Percentiles rank a stretch among this genome's conserved stretches.
These are phyloP conservation scores for Beauveria medogensis DNA, from an alignment of 2,329 filamentous ascomycete genomes.

Conservation along the genomic window DNA sequence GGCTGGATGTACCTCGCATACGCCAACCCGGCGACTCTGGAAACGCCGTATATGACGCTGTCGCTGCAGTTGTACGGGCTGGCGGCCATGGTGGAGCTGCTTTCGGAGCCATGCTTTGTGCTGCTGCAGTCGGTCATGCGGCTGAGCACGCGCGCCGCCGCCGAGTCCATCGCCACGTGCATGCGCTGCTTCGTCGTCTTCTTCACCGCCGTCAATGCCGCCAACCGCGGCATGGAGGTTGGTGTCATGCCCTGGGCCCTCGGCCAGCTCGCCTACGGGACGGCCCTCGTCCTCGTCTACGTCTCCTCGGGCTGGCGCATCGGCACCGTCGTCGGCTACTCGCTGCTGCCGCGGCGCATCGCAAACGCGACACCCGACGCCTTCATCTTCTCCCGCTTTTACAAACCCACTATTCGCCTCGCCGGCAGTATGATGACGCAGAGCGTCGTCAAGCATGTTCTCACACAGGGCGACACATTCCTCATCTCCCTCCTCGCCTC, in stretches of 20 bases:
- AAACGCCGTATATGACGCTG: conserved; percentile 55
- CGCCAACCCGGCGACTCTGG: conserved; percentile 35
- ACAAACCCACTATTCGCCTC: conserved; percentile 60
- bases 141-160: conserved; percentile 71
- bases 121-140: conserved; percentile 74
- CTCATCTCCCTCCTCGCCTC: conserved; percentile 73
- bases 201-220: conserved; percentile 57
- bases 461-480: conserved; percentile 91
- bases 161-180: conserved; percentile 78
- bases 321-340: conserved; percentile 54
- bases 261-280: conserved; percentile 73
- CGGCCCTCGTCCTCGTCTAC: conserved; percentile 63
- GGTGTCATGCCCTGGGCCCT: conserved; percentile 84
- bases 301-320: conserved; percentile 49
- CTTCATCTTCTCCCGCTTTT: conserved; percentile 57
- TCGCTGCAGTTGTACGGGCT: conserved; percentile 47
- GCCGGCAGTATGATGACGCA: conserved; percentile 80
- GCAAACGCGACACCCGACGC: conserved; percentile 14
- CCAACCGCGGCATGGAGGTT: conserved; percentile 40
- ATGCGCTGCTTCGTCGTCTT: conserved; percentile 70
- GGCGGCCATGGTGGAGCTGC: conserved; percentile 62
- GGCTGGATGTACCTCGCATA: conserved; percentile 60
- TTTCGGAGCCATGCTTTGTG: conserved; percentile 83
- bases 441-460: conserved; percentile 80
- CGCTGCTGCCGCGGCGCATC: conserved; percentile 49